Evolutionary conservation across 768 basidiomycete species (phyloP).

Genomic region (Trametes coccinea): DNA sequence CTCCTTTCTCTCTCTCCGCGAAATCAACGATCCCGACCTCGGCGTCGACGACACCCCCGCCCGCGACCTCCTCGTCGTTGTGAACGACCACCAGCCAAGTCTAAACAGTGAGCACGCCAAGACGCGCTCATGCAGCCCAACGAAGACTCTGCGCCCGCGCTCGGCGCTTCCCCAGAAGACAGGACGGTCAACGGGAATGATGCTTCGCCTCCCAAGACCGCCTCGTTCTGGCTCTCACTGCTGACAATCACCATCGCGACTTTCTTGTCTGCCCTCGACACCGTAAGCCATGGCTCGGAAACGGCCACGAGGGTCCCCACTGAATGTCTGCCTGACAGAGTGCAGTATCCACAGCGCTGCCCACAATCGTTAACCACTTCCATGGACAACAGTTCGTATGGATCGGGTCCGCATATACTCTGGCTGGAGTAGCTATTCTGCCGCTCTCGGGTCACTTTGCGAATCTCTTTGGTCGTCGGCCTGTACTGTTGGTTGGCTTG

Average conservation of each 20-base stretch:
- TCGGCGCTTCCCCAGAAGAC: too few species aligned
- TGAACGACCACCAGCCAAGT: too few species aligned
- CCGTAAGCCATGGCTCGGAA: neutral
- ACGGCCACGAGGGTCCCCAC: neutral
- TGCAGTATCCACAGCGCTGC: conserved; percentile 27
- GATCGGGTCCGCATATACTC: conserved; percentile 34
- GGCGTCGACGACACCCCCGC: too few species aligned
- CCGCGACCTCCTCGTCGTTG: too few species aligned
- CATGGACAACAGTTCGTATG: conserved; percentile 24
- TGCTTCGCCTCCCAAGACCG: neutral
- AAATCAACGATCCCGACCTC: too few species aligned
- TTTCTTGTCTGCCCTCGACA: conserved; percentile 4
- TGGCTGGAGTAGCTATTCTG: conserved; percentile 36
- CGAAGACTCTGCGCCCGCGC: too few species aligned
- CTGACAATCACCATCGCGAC: neutral
- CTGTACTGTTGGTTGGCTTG: conserved; percentile 32
- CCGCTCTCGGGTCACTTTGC: conserved; percentile 35
- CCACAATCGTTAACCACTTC: conserved; percentile 18
- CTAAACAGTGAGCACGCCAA: too few species aligned
- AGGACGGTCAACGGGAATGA: too few species aligned
- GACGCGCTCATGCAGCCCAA: too few species aligned
- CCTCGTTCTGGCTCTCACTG: conserved; percentile 3
- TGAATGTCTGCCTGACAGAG: neutral
- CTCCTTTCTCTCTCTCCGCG: too few species aligned
- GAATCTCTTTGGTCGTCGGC: conserved; percentile 37